Base-by-base conservation (phyloP, 2,329 filamentous ascomycete species). In the Septoria linicola region DNA sequence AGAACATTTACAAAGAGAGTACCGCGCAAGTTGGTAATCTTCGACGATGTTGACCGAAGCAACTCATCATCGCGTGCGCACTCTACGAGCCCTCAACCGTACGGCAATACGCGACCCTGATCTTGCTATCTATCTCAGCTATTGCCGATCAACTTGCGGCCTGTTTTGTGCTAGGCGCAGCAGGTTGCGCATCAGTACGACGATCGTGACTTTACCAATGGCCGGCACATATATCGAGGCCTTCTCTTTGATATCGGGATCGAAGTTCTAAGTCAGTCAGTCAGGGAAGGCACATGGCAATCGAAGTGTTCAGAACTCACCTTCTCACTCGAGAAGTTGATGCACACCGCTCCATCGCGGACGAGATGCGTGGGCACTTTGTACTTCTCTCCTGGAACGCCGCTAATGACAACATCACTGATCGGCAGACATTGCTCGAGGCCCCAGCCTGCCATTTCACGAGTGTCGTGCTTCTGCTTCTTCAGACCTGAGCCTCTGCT, bases 131-230 rank as follows among this genome's bases (percentile, higher is more conserved):
- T n/a, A n/a, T n/a, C n/a, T n/a, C 21, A 37, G 34, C 5, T 23
- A 23, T 35, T 41, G 25, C 52, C 50, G 17, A 54, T 55, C 32
- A 27, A 40, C 32, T 13, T 51, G 49, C 11, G 55, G 51, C 27
- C 44, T 52, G 41, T 58, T 58, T 31, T 76, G 72, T 16, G 72
- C 68, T 41, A 77, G 70, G 32, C 74, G 72, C 63, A 97, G 79
- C 30, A 97, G 73, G 67, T 99, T 99, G 50, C 93, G 80, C 65
- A 97, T 75, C 52, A 99, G 74, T 27, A 96, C 85, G 13, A 92
- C 88, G 68, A 97, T 97, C 0, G 93, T 99, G 41, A 97, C 92
- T 76, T 97, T 99, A 63, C 93, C 93, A 60, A 96, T 95, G 0
- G 92, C 93, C 1, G 93, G 93, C 14, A 97, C 91, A 64, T 96